A percentile compares a stretch with the other conserved stretches of the same genome.
These are phyloP conservation scores for Rhodotorula mucilaginosa DNA, from an alignment of 1,284 basidiomycete species.

Conservation along the genomic window DNA sequence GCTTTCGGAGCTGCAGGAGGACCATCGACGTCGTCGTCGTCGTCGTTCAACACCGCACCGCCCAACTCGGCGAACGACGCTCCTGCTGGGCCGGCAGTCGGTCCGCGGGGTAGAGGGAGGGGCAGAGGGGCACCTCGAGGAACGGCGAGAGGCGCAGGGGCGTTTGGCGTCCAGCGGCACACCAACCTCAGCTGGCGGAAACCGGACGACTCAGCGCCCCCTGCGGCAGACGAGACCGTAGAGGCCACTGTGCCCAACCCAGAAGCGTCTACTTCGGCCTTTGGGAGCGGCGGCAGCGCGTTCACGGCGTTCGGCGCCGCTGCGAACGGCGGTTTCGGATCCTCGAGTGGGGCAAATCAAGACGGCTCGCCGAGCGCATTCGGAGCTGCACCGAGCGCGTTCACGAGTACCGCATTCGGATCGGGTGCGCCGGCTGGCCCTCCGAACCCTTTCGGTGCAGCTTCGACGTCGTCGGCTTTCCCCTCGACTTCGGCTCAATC, in stretches of 20 bases:
- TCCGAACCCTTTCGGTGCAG: background rate
- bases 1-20: too few relatives aligned
- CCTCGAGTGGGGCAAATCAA: background rate
- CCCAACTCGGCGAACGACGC: too few relatives aligned
- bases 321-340: conserved; percentile 1
- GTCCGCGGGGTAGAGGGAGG: background rate
- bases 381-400: background rate
- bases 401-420: background rate
- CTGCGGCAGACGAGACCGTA: background rate
- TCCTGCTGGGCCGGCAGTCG: too few relatives aligned
- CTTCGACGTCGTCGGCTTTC: background rate
- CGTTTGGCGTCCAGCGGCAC: conserved; percentile 1
- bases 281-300: conserved; percentile 2
- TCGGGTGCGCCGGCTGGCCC: background rate
- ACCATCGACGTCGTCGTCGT: background rate
- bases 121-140: background rate
- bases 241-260: background rate
- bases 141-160: conserved; percentile 1
- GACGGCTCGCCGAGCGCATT: background rate
- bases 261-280: background rate
- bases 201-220: background rate
- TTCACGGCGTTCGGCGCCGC: conserved; percentile 15
- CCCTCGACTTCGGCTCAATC: background rate
- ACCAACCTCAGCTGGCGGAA: conserved; percentile 20
- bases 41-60: conserved; percentile 1